Percentiles rank a stretch among this genome's conserved stretches.
These are phyloP conservation scores for Trichoderma asperelloides DNA, from an alignment of 495 filamentous ascomycete species.

Conservation along the genomic window DNA sequence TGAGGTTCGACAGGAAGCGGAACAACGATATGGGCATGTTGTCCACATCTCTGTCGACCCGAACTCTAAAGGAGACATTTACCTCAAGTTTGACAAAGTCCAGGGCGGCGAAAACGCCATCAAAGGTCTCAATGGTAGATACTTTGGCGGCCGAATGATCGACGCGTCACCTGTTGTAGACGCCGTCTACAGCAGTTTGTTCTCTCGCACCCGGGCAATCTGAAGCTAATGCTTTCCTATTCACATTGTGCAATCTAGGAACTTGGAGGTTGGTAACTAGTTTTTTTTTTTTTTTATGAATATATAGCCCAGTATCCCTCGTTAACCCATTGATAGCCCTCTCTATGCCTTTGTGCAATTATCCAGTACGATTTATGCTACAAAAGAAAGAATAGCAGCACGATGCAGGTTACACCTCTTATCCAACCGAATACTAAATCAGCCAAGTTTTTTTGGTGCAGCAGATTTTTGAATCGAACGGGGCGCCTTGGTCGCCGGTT, in stretches of 20 bases:
- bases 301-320: not conserved
- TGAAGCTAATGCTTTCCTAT: conserved; percentile 44
- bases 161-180: conserved; percentile 93
- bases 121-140: conserved; percentile 93
- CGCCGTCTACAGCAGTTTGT: conserved; percentile 95
- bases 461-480: conserved; percentile 4
- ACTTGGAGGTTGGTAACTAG: conserved; percentile 2
- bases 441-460: conserved; percentile 1
- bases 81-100: conserved; percentile 94
- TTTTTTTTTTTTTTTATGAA: no score
- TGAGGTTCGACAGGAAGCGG: conserved; percentile 88
- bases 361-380: not conserved
- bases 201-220: conserved; percentile 73
- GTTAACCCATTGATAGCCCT: not conserved
- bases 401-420: conserved; percentile 3
- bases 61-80: conserved; percentile 92
- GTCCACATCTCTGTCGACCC: conserved; percentile 95
- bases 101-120: conserved; percentile 93
- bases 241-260: conserved; percentile 11
- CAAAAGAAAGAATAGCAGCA: not conserved
- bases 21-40: conserved; percentile 92
- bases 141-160: conserved; percentile 85
- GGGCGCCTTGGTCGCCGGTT: conserved; percentile 2
- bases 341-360: not conserved
- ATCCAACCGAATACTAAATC: not conserved